Evolutionary conservation across 2,329 filamentous ascomycete genomes (phyloP).

Genomic region (Proliferodiscus dingleyae): DNA sequence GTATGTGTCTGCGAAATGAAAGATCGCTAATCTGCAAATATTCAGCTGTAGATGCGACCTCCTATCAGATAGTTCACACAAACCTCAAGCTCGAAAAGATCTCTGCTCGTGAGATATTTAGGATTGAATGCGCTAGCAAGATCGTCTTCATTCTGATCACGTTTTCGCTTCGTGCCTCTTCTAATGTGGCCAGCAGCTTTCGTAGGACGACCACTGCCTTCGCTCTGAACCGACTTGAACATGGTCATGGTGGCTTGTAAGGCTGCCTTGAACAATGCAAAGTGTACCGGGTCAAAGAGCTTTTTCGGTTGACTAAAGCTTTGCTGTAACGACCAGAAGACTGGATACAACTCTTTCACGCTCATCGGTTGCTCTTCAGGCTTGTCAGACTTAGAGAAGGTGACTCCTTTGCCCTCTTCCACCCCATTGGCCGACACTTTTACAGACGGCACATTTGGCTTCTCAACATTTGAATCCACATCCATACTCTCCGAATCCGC

Average conservation of each 20-base stretch:
- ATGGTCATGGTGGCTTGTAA: constrained; percentile 61
- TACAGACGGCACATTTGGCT: constrained; percentile 18
- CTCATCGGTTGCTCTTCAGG: constrained; percentile 49
- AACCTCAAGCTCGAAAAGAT: constrained; percentile 93
- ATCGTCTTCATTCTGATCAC: constrained; percentile 54
- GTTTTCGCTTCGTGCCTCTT: constrained; percentile 66
- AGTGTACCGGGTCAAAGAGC: constrained; percentile 67
- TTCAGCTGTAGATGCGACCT: constrained; percentile 22
- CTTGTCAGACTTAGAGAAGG: constrained; percentile 30
- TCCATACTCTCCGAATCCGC: constrained; percentile 56
- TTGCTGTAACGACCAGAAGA: constrained; percentile 91
- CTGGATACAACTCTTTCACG: constrained; percentile 72
- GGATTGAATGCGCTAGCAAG: constrained; percentile 80
- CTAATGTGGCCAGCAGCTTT: constrained; percentile 59
- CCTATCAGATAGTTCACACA: constrained; percentile 15
- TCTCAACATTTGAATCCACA: constrained; percentile 49
- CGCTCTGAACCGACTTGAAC: constrained; percentile 64
- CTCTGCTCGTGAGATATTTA: constrained; percentile 95
- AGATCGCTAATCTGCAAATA: constrained; percentile 75
- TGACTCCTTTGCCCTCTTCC: constrained; percentile 31
- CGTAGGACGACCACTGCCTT: constrained; percentile 42
- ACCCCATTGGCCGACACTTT: constrained; percentile 25
- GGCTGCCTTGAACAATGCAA: constrained; percentile 59
- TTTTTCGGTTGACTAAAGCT: constrained; percentile 86
- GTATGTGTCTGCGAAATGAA: constrained; percentile 87